Conservation (phyloP, 75 land plant genomes). For the Adiantum capillusveneris region DNA sequence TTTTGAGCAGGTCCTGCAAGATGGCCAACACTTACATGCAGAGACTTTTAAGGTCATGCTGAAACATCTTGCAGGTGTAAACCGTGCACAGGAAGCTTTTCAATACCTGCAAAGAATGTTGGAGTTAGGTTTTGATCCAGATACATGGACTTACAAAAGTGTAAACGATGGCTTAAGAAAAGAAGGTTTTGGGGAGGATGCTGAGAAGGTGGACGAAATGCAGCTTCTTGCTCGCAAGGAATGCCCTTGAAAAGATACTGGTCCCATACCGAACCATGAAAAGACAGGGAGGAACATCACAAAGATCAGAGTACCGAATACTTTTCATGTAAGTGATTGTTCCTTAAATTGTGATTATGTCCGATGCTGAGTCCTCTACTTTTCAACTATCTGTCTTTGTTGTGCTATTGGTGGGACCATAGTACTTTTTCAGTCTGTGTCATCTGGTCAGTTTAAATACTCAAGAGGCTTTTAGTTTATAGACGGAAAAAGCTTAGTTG, state of each 20-base stretch:
- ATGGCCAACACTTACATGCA: conserved; percentile 4
- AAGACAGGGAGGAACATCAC: too few relatives aligned
- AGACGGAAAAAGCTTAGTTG: too few relatives aligned
- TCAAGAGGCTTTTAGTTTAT: too few relatives aligned
- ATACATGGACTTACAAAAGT: not conserved
- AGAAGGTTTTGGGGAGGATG: not conserved
- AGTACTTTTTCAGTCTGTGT: too few relatives aligned
- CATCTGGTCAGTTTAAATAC: too few relatives aligned
- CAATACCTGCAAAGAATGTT: not conserved
- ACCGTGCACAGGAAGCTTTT: not conserved
- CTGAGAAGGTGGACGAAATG: conserved; percentile 4
- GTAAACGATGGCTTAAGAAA: not conserved
- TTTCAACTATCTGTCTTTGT: too few relatives aligned
- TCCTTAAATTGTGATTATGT: too few relatives aligned
- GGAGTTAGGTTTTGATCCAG: not conserved
- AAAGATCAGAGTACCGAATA: too few relatives aligned
- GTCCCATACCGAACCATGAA: too few relatives aligned
- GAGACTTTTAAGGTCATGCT: conserved; percentile 4
- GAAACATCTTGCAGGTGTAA: not conserved
- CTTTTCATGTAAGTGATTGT: too few relatives aligned
- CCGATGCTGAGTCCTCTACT: too few relatives aligned
- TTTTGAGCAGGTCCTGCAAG: not conserved
- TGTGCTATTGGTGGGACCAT: too few relatives aligned
- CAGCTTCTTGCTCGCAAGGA: not conserved
- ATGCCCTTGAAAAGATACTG: not conserved